Evolutionary conservation across 495 filamentous ascomycete species (phyloP).

Genomic region (Penicillium lagena): DNA sequence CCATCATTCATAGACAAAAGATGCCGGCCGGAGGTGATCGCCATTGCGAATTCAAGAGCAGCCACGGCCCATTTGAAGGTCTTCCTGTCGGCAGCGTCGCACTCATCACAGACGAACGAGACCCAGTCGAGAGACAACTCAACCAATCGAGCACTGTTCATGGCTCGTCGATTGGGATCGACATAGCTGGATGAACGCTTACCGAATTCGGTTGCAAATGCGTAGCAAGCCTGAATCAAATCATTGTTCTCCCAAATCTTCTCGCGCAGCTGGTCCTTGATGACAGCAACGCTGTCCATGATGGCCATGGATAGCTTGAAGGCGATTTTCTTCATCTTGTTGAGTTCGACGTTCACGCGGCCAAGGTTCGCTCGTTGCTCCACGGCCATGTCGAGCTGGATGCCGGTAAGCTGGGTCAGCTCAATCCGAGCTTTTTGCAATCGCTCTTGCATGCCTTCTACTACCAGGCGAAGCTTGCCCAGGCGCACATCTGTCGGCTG

Average conservation of each 20-base stretch:
- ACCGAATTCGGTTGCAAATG: constrained; percentile 96
- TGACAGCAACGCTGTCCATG: constrained; percentile 96
- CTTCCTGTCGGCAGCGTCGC: constrained; percentile 86
- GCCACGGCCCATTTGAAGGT: constrained; percentile 96
- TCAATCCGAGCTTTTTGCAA: constrained; percentile 69
- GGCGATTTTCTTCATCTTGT: constrained; percentile 90
- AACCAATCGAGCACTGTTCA: constrained; percentile 94
- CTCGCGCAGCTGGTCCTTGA: constrained; percentile 67
- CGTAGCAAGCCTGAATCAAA: constrained; percentile 96
- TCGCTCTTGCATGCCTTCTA: constrained; percentile 77
- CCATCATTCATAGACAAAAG: constrained; percentile 80
- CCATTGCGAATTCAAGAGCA: constrained; percentile 94
- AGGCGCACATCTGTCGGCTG: constrained; percentile 79
- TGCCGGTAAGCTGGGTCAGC: constrained; percentile 69
- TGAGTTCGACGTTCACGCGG: constrained; percentile 84
- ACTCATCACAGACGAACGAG: constrained; percentile 95
- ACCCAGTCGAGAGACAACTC: constrained; percentile 94
- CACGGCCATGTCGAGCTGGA: constrained; percentile 78
- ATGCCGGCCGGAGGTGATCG: constrained; percentile 87
- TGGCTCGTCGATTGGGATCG: constrained; percentile 84
- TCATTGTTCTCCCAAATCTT: constrained; percentile 84
- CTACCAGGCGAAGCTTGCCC: constrained; percentile 81
- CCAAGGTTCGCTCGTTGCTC: constrained; percentile 90
- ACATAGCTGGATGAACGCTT: constrained; percentile 89
- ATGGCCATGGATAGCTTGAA: constrained; percentile 98